Base-by-base conservation (phyloP, 2,329 filamentous ascomycete genomes). In the Cadophora gregata region DNA sequence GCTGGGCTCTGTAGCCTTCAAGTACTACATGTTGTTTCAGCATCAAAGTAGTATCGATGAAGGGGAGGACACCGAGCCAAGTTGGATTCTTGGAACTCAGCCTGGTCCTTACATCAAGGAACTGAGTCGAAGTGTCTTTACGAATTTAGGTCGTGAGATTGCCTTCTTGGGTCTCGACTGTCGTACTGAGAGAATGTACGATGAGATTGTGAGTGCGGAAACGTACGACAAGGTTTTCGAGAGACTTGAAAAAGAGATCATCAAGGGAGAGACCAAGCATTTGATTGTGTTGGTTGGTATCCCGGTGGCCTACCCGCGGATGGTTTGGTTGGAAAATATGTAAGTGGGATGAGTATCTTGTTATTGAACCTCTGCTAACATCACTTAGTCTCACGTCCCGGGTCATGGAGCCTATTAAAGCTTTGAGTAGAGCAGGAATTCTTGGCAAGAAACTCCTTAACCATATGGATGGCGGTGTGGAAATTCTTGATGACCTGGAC, bases 11-110 rank as follows among this genome's bases (percentile, higher is more conserved):
- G 88, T 98, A 59, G 95, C 95, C 0, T 98, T 96, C 86, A 99
- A 99, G 78, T 99, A 98, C 80, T 99, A 99, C 75, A 90, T 99
- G 89, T 85, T 99, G 9, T 99, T 99, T 81, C 96, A 99, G 78
- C 96, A 99, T 73, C 96, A 99, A 78, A 97, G 91, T 71, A 83
- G 97, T 3, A 81, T 88, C 0, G 87, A 90, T 55, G 96, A 99
- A 80, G 93, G 90, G 0, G 90, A 96, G 71, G 83, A 85, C 42
- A 87, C 91, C 2, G 96, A 99, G 78, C 93, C 95, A 1, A 97
- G 93, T 76, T 98, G 96, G 96, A 81, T 96, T 21, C 80, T 98
- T 4, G 96, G 96, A 6, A 82, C 86, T 27, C 83, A 85, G 38
- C 92, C 90, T 3, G 96, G 96, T 0, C 94, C 95, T 0, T 99